Base-by-base conservation (phyloP, 257 asterid genomes). In the Coffea canephora region DNA sequence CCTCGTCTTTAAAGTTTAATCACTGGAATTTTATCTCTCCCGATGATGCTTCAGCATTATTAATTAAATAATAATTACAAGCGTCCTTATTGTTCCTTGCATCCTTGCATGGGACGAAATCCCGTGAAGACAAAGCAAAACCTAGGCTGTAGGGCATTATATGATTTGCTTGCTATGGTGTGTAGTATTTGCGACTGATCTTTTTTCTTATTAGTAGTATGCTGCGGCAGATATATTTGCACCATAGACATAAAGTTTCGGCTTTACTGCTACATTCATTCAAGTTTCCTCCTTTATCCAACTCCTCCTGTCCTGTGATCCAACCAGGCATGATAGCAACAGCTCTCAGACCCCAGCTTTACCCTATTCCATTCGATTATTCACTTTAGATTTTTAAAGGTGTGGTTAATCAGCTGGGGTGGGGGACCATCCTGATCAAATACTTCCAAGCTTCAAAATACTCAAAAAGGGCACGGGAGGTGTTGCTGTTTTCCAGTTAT, bases 201-300 rank as follows among this genome's bases (percentile, higher is more conserved):
- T 19, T 34, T 67, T 67, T 67, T 31, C 10, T 69, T 39, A 8
- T 69, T 39, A 8, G 19, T 21, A 12, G 2, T 69, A 41, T 4
- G 39, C 0, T 23, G 14, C 4, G 57, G 57, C 57, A 13, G n/a
- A 46, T 19, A 14, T 43, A 23, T 72, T 72, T 72, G 76, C 62
- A 72, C 12, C 48, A 1, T 72, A 72, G 62, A 14, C 76, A 43
- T 48, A 72, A 72, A 72, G 76, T 72, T 72, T 25, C 62, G 76
- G 76, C 76, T 72, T 72, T 72, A 18, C 43, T 39, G 43, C 43
- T 39, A 39, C 4, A 39, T 4, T 39, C 43, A 15, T 45, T 70
- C 66, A 23, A 61, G 67, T 71, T 41, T 69, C 46, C 31, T 41
- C 43, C 25, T 18, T 69, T 69, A 6, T 10, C 25, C 21, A 48